Conservation (phyloP, 2,329 filamentous ascomycete species). For the Trichoderma breve region DNA sequence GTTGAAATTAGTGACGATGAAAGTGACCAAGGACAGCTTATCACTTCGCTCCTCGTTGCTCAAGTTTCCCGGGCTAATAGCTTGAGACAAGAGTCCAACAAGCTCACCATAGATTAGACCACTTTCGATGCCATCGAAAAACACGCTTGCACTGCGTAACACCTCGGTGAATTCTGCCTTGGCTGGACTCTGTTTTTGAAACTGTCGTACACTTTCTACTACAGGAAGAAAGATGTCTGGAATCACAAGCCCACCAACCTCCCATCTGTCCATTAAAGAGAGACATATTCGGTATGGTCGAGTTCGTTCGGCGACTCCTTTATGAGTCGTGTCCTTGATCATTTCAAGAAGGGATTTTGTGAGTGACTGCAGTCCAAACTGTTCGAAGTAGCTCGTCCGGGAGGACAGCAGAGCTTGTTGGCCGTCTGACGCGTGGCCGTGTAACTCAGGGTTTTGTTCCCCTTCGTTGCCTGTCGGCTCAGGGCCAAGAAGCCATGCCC, state of each 20-base stretch:
- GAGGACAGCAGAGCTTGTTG: slow-evolving; percentile 50
- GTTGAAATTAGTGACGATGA: slow-evolving; percentile 86
- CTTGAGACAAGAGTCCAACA: slow-evolving; percentile 62
- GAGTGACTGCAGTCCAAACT: slow-evolving; percentile 72
- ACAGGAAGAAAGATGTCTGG: slow-evolving; percentile 86
- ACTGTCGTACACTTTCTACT: slow-evolving; percentile 74
- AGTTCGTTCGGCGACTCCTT: slow-evolving; percentile 60
- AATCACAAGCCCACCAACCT: slow-evolving; percentile 87
- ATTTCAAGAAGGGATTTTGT: slow-evolving; percentile 73
- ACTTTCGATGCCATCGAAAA: slow-evolving; percentile 96
- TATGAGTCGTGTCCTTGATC: slow-evolving; percentile 52
- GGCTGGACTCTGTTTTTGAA: slow-evolving; percentile 62
- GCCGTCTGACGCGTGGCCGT: slow-evolving; percentile 42
- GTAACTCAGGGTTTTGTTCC: slow-evolving; percentile 48
- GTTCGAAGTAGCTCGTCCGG: slow-evolving; percentile 78
- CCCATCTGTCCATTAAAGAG: slow-evolving; percentile 97
- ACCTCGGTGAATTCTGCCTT: slow-evolving; percentile 79
- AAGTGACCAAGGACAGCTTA: slow-evolving; percentile 71
- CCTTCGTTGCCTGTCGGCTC: slow-evolving; percentile 52
- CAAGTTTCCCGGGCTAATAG: slow-evolving; percentile 50
- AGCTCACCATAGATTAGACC: slow-evolving; percentile 88
- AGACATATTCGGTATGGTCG: slow-evolving; percentile 88
- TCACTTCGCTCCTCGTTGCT: slow-evolving; percentile 50
- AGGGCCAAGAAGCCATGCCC: slow-evolving; percentile 92
- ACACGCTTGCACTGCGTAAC: slow-evolving; percentile 86